Evolutionary conservation across 441 rosid species (phyloP), one percentile per base, ranked within the genome.

Genomic region (Pelargonium myrrhifolium): DNA sequence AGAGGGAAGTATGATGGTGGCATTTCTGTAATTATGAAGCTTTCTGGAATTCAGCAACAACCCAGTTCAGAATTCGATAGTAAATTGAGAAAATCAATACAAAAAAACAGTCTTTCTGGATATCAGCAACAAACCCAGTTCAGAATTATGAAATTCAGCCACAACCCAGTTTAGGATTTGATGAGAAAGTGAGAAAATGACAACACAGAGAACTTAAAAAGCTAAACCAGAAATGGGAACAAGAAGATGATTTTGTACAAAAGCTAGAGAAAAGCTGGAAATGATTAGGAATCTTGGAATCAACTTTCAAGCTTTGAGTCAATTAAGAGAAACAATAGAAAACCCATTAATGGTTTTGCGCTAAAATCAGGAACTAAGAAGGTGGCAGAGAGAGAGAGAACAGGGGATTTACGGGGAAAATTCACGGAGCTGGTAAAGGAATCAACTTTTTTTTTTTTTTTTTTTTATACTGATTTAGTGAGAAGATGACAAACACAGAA

Each of bases 1-100:
- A 94, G 97, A 61, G 99, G 94, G 76, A 94, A 94, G 80, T 84
- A 79, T 4, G 82, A 79, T 45, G 92, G 92, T 65, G 92, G 90
- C 89, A 87, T 87, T 64, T 8, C 70, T 58, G 28, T 65, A 14
- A 64, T 6, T 53, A 9, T 20, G 24, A 47, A 76, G 18, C 20
- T 20, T 42, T 37, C 49, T 39, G 8, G 1, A 22, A 55, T 8
- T 18, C 61, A n/a, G 61, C 3, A n/a, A 55, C 20, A 37, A 37
- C 40, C 9, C 40, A 37, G 40, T 37, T 37, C 8, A 31, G 65
- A 24, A 59, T 24, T 20, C 14, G n/a, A n/a, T n/a, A n/a, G n/a
- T n/a, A n/a, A n/a, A n/a, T n/a, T n/a, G n/a, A n/a, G n/a, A n/a
- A n/a, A n/a, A n/a, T n/a, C n/a, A n/a, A n/a, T n/a, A n/a, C n/a